Conservation (phyloP, 2,329 filamentous ascomycete species). For the Chrysosporium keratinophilum region DNA sequence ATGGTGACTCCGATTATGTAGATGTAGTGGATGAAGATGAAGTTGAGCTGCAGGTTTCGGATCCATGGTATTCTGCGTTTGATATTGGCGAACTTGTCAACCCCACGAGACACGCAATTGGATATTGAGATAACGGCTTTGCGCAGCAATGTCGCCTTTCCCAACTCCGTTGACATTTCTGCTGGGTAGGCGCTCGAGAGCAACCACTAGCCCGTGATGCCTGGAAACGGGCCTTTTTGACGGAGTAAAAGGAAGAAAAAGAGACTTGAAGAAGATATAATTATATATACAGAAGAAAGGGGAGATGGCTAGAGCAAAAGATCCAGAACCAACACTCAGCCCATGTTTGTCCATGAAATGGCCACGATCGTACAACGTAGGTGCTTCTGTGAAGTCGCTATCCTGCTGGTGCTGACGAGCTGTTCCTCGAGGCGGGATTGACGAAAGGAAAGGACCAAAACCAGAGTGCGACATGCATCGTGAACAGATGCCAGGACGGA, state of each 20-base stretch:
- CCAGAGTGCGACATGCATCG: background rate
- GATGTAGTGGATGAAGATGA: conserved; percentile 47
- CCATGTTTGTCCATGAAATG: background rate
- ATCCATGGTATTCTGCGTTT: conserved; percentile 31
- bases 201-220: background rate
- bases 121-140: background rate
- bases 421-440: background rate
- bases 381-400: background rate
- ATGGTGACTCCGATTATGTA: conserved; percentile 69
- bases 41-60: conserved; percentile 33
- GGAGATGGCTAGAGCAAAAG: no score
- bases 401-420: background rate
- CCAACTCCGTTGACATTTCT: background rate
- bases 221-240: no score
- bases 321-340: background rate
- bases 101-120: background rate
- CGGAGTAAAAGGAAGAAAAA: background rate
- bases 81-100: conserved; percentile 12
- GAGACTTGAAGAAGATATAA: background rate
- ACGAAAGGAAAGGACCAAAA: conserved; percentile 1
- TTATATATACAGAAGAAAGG: no score
- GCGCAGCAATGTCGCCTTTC: background rate
- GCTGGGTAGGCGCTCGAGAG: background rate
- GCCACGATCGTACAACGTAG: background rate
- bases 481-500: background rate